A percentile compares a stretch with the other conserved stretches of the same genome.
phyloP scores from a whole-genome alignment of 140 eudicot genomes.

The Flaveria floridana region DNA sequence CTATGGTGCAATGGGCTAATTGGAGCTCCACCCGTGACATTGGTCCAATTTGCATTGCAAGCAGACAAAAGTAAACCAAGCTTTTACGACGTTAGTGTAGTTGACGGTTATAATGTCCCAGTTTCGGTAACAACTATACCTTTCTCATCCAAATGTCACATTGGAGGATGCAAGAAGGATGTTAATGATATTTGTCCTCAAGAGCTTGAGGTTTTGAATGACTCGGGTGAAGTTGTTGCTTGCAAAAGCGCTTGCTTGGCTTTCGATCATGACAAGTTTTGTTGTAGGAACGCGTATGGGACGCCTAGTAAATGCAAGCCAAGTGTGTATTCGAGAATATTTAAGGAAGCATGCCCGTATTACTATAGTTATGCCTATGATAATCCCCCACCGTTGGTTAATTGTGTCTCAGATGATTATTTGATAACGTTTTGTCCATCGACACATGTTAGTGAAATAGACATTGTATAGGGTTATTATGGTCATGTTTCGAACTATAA shows the following conservation, averaged over 20 bases:
- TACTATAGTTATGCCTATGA: constrained; percentile 78
- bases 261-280: constrained; percentile 60
- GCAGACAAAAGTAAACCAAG: constrained; percentile 56
- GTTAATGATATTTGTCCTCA: constrained; percentile 57
- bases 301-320: constrained; percentile 70
- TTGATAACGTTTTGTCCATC: constrained; percentile 76
- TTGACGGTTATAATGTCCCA: constrained; percentile 82
- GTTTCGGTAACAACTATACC: constrained; percentile 51
- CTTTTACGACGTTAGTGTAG: constrained; percentile 79
- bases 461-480: constrained; percentile 19
- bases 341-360: constrained; percentile 79
- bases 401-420: constrained; percentile 60
- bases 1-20: constrained; percentile 66
- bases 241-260: constrained; percentile 94
- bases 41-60: constrained; percentile 68
- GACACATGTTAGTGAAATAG: constrained; percentile 36
- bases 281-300: constrained; percentile 77
- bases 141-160: constrained; percentile 39
- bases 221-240: constrained; percentile 62
- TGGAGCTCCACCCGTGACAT: constrained; percentile 81
- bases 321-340: constrained; percentile 57
- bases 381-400: constrained; percentile 55
- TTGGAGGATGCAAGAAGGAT: constrained; percentile 59
- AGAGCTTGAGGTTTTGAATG: constrained; percentile 61
- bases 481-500: neutral